Base-by-base conservation (phyloP, 257 asterid species). In the Thymus mandschuricus region DNA sequence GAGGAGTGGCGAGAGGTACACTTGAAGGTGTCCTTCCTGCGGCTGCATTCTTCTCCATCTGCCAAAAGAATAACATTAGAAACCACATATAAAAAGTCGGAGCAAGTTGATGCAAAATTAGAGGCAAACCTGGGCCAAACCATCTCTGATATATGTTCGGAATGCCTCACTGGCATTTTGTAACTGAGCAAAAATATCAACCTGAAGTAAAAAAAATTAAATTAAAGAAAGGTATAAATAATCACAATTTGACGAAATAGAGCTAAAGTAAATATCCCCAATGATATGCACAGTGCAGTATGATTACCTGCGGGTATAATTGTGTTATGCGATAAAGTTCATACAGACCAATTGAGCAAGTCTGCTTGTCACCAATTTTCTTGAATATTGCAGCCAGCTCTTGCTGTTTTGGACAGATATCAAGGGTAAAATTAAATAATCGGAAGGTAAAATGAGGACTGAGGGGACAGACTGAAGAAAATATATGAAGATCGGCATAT, bases 101-200 rank as follows among this genome's bases (percentile, higher is more conserved):
- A 8, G 21, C 6, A 27, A 56, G 56, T n/a, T 41, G 56, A 6
- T 63, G 12, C 38, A 45, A 52, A 65, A 66, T 67, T 55, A 34
- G 67, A 75, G 66, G 52, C 78, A 66, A 72, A 86, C 99, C 97
- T 92, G 97, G 67, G 98, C 91, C 78, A 95, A 81, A 79, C 98
- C 99, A 86, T 95, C 98, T 82, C 99, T 79, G 64, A 95, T 95
- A 76, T 92, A 95, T 7, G 98, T 95, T 38, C 99, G 84, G 71
- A 95, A 95, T 49, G 99, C 97, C 52, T 90, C 98, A 38, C 99
- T 92, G 41, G 99, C 99, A 88, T 95, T 95, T 80, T 95, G 99
- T 73, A 95, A 86, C 91, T 95, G 99, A 57, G 96, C 62, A 75
- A 95, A 95, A 54, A 95, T 95, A 77, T 95, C 98, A 84, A 92